These are phyloP conservation scores for Phytophthora sojae DNA, from an alignment of 352 stramenopile species.

Conservation along the genomic window DNA sequence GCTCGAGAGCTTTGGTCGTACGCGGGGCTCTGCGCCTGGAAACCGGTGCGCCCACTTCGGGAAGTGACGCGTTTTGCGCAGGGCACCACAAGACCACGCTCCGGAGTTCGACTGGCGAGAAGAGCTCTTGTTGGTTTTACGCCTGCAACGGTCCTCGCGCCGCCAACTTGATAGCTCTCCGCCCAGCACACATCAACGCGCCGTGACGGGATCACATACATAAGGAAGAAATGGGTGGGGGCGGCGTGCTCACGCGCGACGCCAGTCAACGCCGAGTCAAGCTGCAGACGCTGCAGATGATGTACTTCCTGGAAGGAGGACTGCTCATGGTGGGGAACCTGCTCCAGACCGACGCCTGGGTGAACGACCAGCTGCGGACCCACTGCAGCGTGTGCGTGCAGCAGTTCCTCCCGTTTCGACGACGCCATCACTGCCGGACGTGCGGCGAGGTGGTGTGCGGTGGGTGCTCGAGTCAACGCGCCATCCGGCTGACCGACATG, in stretches of 20 bases:
- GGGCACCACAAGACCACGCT: conserved; percentile 10
- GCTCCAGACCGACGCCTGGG: conserved; percentile 71
- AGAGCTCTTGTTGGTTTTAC: conserved; percentile 18
- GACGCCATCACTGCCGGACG: conserved; percentile 82
- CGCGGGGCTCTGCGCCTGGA: conserved; percentile 1
- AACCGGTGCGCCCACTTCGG: conserved; percentile 35
- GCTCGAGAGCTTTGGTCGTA: not conserved
- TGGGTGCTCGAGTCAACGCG: conserved; percentile 75
- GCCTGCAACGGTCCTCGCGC: conserved; percentile 13
- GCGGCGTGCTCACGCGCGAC: conserved; percentile 19
- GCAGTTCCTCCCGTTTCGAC: conserved; percentile 82
- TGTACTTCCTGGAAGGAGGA: conserved; percentile 82
- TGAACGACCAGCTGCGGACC: conserved; percentile 71
- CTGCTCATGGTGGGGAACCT: conserved; percentile 76
- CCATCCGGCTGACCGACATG: conserved; percentile 78
- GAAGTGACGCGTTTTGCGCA: conserved; percentile 32
- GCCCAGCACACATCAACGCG: conserved; percentile 7
- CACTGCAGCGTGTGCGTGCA: conserved; percentile 87
- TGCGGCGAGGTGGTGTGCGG: conserved; percentile 80
- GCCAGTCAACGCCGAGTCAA: conserved; percentile 28
- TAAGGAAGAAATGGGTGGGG: conserved; percentile 23
- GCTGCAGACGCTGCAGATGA: conserved; percentile 50
- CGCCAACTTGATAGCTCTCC: not conserved
- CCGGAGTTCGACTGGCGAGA: conserved; percentile 21
- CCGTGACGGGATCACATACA: conserved; percentile 4